Base-by-base conservation (phyloP, 2,329 filamentous ascomycete genomes). In the Zymoseptoria pseudotritici region DNA sequence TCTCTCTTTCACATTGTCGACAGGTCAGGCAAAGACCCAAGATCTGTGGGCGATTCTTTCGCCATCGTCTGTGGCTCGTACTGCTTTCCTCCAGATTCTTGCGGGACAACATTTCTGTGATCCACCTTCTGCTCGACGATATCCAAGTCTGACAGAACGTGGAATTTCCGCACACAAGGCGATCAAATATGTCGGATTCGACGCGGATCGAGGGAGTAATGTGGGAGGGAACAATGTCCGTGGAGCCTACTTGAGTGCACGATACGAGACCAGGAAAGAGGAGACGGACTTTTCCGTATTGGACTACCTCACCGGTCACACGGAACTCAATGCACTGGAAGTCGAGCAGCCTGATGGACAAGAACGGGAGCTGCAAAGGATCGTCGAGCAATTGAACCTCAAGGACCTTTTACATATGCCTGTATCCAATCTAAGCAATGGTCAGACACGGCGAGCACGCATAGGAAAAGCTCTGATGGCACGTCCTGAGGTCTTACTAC, bases 111-210 rank as follows among this genome's bases (percentile, higher is more conserved):
- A 92, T 65, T 77, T 96, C 31, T 89, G 86, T 71, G 78, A 89
- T 6, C 93, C 93, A 4, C 87, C 91, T 0, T 82, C 79, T 3
- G 87, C 90, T 1, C 83, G 92, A 53, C 85, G 86, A 6, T 97
- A 86, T 71, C 94, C 94, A 0, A 89, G 88, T 71, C 82, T 97
- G 2, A 82, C 87, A 1, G 65, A 67, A 3, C 13, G 84, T 82
- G 2, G 80, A 83, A 54, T 80, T 76, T 67, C 79, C 79, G 84
- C 88, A 0, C 79, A 79, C 11, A 80, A 81, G 65, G 91, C 91
- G 0, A 88, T 99, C 60, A 86, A 87, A 67, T 93, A 96, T 78
- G 91, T 97, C 9, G 93, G 94, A 0, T 97, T 97, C 70, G 89
- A 91, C 70, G 86, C 85, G 2, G 89, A 92, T 66, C 82, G 85